Base-by-base conservation (phyloP, 345 rosid genomes). In the Cardamine occulta region DNA sequence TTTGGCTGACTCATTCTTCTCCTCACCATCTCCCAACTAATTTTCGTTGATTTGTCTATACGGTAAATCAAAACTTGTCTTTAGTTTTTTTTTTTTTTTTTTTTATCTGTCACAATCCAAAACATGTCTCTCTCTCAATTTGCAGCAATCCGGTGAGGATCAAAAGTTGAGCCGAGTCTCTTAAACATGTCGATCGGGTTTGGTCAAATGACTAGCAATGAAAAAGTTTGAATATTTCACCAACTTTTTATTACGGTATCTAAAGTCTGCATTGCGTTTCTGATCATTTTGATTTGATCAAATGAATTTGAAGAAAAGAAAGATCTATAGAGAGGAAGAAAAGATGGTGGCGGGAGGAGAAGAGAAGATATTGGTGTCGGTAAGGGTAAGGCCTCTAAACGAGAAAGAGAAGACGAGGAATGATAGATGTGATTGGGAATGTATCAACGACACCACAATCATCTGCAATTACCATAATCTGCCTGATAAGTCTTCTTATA, bases 371-470 rank as follows among this genome's bases (percentile, higher is more conserved):
- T 64, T 87, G 10, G 96, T 90, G 19, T 82, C 88, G 29, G 81
- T 90, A 17, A 80, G 96, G 69, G 35, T 90, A 60, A 85, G 93
- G 73, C 96, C 96, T 6, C 42, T 86, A 74, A 87, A 84, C 65
- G 88, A 87, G 51, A 90, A 70, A 81, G 96, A 90, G 47, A 75
- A 58, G 26, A 49, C 78, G 2, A 85, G 80, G 71, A 68, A 84
- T 19, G 86, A 86, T 67, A 64, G 65, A 6, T 87, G 90, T 1
- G 96, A 88, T 42, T 90, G 96, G 96, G 91, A 90, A 79, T 90
- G 93, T 71, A 80, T 87, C 18, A 81, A 83, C 63, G 56, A 82
- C 61, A 74, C 73, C 62, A 88, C 96, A 65, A 79, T 88, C 70
- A 63, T 86, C 9, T 88, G 83, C 84, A 88, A 69, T 10, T 70